Base-by-base conservation (phyloP, 1,284 basidiomycete genomes). In the Cystobasidium sp. region DNA sequence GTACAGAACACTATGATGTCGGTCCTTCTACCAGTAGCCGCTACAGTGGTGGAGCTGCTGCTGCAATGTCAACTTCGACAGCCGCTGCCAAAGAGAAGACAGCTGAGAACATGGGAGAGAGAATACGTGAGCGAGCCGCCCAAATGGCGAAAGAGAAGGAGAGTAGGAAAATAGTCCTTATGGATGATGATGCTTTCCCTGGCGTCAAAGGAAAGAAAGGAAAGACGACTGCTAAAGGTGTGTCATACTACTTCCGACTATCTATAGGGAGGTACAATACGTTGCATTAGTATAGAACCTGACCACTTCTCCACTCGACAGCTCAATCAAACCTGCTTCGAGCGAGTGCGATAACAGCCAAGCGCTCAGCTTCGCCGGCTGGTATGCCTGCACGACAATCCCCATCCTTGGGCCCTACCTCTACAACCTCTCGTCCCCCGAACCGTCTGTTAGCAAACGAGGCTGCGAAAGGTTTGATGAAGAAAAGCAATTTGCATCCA, bases 391-490 rank as follows among this genome's bases (percentile, higher is more conserved):
- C 62, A 16, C 62, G 70, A 8, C 41, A 49, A 20, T 66, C 62
- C 31, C 70, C 70, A n/a, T 56, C 49, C 6, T 20, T 73, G 12
- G 70, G 62, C 20, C 37, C 58, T 18, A 47, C 59, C 1, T 4
- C 56, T 1, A 61, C 68, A 47, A 24, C 37, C 10, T 10, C 53
- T 39, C 49, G 70, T 18, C 62, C 61, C n/a, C 62, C 70, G 7
- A 73, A 44, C 52, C 62, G 70, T 16, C 62, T 73, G 12, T 31
- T 73, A 44, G 70, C 70, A 4, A 73, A 55, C 44, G 70, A 73
- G 59, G 70, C 70, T 31, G 70, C 63, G 7, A 73, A 73, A 55
- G 70, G 63, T 39, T 62, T 73, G 14, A 65, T 65, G 49, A 73
- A 62, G 59, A 47, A 62, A 44, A 73, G 52, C 41, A 58, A 41